phyloP scores from a whole-genome alignment of 495 filamentous ascomycete genomes.

The Hypoxylon intermedium region DNA sequence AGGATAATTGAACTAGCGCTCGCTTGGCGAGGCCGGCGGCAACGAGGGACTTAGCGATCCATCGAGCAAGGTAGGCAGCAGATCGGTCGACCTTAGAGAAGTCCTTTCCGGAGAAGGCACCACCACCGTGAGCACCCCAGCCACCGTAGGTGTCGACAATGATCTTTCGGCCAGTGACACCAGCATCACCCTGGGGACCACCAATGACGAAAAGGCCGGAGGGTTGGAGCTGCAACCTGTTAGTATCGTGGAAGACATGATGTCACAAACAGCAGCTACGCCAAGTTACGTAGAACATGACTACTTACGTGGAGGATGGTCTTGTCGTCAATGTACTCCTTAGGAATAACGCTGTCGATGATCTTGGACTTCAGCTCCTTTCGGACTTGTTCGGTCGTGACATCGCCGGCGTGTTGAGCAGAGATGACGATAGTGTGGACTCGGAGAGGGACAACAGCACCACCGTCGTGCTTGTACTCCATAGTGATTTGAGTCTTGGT shows the following conservation, averaged over 20 bases:
- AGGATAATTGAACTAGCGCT: slow-evolving; percentile 94
- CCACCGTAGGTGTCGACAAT: slow-evolving; percentile 99
- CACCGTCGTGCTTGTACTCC: slow-evolving; percentile 95
- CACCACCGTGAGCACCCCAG: slow-evolving; percentile 99
- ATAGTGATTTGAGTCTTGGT: slow-evolving; percentile 99
- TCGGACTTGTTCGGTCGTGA: slow-evolving; percentile 91
- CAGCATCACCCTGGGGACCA: slow-evolving; percentile 98
- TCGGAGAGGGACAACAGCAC: slow-evolving; percentile 87
- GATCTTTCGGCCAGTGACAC: slow-evolving; percentile 99
- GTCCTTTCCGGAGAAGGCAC: slow-evolving; percentile 99
- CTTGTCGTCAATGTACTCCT: slow-evolving; percentile 86
- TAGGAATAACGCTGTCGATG: slow-evolving; percentile 90
- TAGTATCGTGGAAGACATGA: neutral
- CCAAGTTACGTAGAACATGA: neutral
- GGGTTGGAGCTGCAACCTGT: slow-evolving; percentile 77
- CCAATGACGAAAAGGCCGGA: slow-evolving; percentile 98
- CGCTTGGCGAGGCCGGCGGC: slow-evolving; percentile 86
- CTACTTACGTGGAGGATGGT: slow-evolving; percentile 87
- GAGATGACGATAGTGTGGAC: slow-evolving; percentile 98
- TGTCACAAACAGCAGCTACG: slow-evolving; percentile 43
- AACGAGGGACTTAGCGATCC: slow-evolving; percentile 98
- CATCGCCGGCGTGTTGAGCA: slow-evolving; percentile 88
- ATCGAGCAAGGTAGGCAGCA: slow-evolving; percentile 94
- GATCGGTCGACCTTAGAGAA: slow-evolving; percentile 99
- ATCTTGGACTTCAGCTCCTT: slow-evolving; percentile 98